Conservation (phyloP, 2,329 filamentous ascomycete genomes). For the Alternaria dauci region DNA sequence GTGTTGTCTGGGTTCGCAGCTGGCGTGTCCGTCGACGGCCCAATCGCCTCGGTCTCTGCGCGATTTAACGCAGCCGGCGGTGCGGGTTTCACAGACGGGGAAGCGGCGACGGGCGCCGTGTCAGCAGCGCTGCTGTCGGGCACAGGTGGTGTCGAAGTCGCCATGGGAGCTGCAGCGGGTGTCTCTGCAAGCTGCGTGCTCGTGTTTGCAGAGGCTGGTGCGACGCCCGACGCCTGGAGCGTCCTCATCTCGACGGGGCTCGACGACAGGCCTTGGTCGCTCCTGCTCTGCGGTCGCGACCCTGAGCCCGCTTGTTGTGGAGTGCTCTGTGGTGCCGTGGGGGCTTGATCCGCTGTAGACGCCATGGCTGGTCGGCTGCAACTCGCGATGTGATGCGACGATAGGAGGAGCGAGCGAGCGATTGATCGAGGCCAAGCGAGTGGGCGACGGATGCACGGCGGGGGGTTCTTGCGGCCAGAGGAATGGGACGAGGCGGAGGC, state of each 20-base stretch:
- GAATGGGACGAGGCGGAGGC: neutral
- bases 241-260: constrained; percentile 49
- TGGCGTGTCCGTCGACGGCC: constrained; percentile 57
- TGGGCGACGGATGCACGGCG: constrained; percentile 8
- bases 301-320: constrained; percentile 30
- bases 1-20: constrained; percentile 50
- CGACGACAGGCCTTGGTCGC: constrained; percentile 29
- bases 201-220: constrained; percentile 25
- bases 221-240: constrained; percentile 32
- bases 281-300: constrained; percentile 35
- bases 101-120: constrained; percentile 19
- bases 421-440: constrained; percentile 29
- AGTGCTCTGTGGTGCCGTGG: constrained; percentile 34
- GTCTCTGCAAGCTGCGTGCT: constrained; percentile 27
- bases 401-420: constrained; percentile 16
- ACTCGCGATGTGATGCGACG: constrained; percentile 29
- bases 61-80: constrained; percentile 41
- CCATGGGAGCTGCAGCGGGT: constrained; percentile 23
- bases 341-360: constrained; percentile 38
- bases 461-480: neutral
- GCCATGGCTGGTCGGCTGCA: constrained; percentile 42
- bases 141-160: constrained; percentile 19
- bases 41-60: constrained; percentile 56
- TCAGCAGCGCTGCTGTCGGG: constrained; percentile 22
- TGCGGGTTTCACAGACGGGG: constrained; percentile 32